Evolutionary conservation across 164 flowering plant genomes (phyloP).

Genomic region (Piper betle): DNA sequence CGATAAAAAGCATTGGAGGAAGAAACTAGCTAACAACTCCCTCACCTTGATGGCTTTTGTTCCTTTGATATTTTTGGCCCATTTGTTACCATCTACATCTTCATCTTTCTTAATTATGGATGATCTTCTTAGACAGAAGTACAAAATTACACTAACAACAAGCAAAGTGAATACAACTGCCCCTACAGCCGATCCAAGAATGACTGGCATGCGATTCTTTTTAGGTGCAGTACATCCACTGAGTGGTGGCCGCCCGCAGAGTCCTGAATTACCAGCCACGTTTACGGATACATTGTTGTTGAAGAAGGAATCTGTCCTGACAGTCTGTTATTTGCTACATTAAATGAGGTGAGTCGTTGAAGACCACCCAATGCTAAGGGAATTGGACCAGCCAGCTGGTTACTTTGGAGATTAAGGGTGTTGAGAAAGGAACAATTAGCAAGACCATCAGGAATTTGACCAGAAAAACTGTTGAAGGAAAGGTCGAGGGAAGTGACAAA

Average conservation of each 20-base stretch:
- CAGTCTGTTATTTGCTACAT: constrained; percentile 43
- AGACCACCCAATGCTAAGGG: constrained; percentile 38
- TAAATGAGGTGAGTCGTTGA: constrained; percentile 35
- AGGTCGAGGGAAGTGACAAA: constrained; percentile 50
- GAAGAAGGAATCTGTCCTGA: constrained; percentile 40
- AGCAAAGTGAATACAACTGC: constrained; percentile 30
- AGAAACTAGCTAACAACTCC: background rate
- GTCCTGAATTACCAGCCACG: constrained; percentile 2
- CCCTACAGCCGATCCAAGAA: constrained; percentile 48
- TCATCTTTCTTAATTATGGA: constrained; percentile 40
- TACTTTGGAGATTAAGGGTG: constrained; percentile 43
- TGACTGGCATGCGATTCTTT: constrained; percentile 19
- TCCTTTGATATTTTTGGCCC: constrained; percentile 70
- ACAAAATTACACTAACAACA: constrained; percentile 21
- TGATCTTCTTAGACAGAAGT: constrained; percentile 21
- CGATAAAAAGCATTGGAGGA: background rate
- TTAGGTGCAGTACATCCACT: constrained; percentile 19
- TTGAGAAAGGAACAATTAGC: constrained; percentile 46
- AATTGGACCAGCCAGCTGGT: constrained; percentile 42
- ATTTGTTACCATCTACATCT: constrained; percentile 72
- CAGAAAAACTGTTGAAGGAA: constrained; percentile 52
- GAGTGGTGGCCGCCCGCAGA: constrained; percentile 5
- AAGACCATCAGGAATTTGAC: constrained; percentile 37
- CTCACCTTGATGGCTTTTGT: constrained; percentile 51
- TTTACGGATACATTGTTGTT: background rate